phyloP scores from a whole-genome alignment of 1,139 yeast genomes.

The Geotrichum cucujoidarum region DNA sequence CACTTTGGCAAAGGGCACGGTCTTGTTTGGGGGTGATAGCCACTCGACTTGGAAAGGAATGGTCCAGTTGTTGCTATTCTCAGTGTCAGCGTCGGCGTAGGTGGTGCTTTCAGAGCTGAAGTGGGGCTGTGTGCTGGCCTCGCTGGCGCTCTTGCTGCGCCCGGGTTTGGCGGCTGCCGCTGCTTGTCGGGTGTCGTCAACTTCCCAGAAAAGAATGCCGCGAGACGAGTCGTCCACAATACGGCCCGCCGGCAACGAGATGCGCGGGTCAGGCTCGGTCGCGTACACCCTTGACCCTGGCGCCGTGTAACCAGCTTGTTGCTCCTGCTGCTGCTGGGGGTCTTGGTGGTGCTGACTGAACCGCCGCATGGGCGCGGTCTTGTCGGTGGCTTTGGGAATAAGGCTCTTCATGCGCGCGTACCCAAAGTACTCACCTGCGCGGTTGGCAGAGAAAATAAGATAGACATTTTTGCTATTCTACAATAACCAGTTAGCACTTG shows the following conservation, averaged over 20 bases:
- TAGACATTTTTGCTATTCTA: conserved; percentile 35
- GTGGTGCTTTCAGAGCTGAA: not conserved
- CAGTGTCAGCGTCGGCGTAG: conserved; percentile 9
- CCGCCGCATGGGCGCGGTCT: not conserved
- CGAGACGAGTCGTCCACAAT: conserved; percentile 40
- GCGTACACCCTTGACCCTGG: conserved; percentile 22
- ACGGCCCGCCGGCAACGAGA: conserved; percentile 37
- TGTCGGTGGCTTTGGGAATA: conserved; percentile 22
- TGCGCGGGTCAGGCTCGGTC: conserved; percentile 25
- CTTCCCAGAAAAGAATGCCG: conserved; percentile 42
- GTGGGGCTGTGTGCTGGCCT: conserved; percentile 8
- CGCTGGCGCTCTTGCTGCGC: no score
- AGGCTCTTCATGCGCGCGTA: conserved; percentile 38
- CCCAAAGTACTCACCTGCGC: conserved; percentile 40
- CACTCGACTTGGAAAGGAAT: conserved; percentile 37
- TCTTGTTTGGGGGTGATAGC: conserved; percentile 31
- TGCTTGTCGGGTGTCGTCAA: conserved; percentile 18
- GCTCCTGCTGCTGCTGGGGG: not conserved
- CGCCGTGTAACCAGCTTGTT: conserved; percentile 4
- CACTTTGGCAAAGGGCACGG: conserved; percentile 35
- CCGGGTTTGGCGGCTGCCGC: no score
- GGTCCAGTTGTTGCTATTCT: conserved; percentile 34
- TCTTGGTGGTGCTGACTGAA: not conserved
- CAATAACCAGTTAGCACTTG: not conserved
- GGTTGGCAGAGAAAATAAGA: conserved; percentile 41